Percentiles rank a stretch among this genome's conserved stretches.
Evolutionary conservation across 2,329 filamentous ascomycete species (phyloP).

Genomic region (Ceratocystis alfenasii): DNA sequence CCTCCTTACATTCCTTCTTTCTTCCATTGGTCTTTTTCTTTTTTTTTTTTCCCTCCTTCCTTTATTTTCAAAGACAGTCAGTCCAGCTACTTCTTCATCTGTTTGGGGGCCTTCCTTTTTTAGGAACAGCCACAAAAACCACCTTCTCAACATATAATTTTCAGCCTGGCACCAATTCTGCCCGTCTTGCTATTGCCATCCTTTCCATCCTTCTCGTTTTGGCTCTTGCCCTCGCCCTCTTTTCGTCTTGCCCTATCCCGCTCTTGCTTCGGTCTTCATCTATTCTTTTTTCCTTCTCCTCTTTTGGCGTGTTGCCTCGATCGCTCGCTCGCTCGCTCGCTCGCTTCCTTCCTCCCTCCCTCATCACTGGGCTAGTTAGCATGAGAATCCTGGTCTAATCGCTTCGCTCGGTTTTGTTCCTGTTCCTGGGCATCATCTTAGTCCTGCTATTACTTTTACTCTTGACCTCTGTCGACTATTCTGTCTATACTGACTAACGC

Average conservation of each 20-base stretch:
- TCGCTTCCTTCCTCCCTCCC: no score
- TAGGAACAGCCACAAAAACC: no score
- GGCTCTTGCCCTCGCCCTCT: not conserved
- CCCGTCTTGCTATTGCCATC: not conserved
- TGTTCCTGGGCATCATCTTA: not conserved
- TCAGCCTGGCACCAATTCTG: no score
- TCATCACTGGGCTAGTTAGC: not conserved
- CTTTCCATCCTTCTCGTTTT: not conserved
- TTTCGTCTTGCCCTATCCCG: not conserved
- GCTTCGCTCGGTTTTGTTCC: not conserved
- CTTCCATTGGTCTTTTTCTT: no score
- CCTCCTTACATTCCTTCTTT: not conserved
- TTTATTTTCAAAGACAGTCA: not conserved
- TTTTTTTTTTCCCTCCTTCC: not conserved
- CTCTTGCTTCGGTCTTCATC: not conserved
- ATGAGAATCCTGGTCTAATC: slow-evolving; percentile 3
- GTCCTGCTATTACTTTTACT: not conserved
- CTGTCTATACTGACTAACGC: no score
- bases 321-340: no score
- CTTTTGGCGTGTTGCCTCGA: not conserved
- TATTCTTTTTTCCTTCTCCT: not conserved
- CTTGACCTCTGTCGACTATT: not conserved
- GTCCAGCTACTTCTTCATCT: no score
- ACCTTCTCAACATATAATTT: no score
- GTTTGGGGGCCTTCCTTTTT: no score